Percentiles rank a stretch among this genome's conserved stretches.
phyloP scores from a whole-genome alignment of 345 rosid species.

The Salix suchowensis region DNA sequence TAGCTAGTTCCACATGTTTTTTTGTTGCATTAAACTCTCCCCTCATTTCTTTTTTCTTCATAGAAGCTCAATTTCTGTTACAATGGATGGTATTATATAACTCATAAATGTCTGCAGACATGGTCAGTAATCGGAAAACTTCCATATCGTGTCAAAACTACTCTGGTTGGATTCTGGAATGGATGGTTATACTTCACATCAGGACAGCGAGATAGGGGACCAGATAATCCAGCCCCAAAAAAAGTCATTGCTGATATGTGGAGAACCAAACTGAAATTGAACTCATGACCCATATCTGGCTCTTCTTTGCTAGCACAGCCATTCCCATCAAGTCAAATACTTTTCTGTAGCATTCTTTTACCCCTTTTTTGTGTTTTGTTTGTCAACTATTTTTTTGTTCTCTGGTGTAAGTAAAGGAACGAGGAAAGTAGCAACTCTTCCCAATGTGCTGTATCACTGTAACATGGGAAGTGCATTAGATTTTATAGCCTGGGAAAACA shows the following conservation, averaged over 20 bases:
- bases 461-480: background rate
- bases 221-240: conserved; percentile 69
- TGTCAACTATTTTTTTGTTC: background rate
- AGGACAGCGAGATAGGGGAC: conserved; percentile 94
- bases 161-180: conserved; percentile 75
- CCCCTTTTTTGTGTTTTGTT: too few relatives aligned
- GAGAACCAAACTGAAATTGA: conserved; percentile 76
- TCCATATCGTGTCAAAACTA: conserved; percentile 92
- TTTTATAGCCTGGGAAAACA: background rate
- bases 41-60: background rate
- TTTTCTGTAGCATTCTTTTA: background rate
- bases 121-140: conserved; percentile 88
- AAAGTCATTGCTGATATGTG: conserved; percentile 86
- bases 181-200: conserved; percentile 90
- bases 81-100: background rate
- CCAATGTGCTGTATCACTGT: background rate
- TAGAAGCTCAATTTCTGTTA: background rate
- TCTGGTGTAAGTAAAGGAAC: background rate
- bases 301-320: conserved; percentile 12
- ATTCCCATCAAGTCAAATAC: background rate
- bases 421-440: background rate
- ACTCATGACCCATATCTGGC: conserved; percentile 24
- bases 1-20: background rate
- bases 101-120: conserved; percentile 41
- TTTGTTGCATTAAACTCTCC: background rate